Evolutionary conservation across 495 filamentous ascomycete species (phyloP).

Genomic region (Penicillium cataractarum): DNA sequence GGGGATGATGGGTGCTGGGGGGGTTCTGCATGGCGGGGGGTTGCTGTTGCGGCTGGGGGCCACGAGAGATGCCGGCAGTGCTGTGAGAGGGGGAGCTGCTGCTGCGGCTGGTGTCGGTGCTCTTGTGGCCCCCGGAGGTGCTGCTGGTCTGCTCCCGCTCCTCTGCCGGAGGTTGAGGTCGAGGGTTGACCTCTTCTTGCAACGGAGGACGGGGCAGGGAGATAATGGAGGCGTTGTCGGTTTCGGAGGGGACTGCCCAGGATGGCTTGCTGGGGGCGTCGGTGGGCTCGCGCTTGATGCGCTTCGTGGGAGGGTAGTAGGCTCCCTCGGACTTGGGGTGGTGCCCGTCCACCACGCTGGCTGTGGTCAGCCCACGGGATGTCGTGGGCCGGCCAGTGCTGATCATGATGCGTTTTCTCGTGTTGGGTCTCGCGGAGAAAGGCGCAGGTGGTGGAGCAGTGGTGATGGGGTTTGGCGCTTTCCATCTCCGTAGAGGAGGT

Average conservation of each 20-base stretch:
- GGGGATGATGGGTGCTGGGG: neutral
- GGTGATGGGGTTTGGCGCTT: neutral
- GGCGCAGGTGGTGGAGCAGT: neutral
- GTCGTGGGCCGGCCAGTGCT: neutral
- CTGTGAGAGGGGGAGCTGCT: neutral
- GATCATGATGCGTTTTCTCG: neutral
- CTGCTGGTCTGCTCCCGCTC: neutral
- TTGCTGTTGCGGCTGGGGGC: neutral
- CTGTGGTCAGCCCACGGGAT: neutral
- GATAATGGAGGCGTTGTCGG: neutral
- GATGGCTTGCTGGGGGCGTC: neutral
- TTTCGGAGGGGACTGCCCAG: neutral
- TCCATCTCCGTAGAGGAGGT: neutral
- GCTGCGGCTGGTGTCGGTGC: neutral
- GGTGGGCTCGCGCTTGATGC: neutral
- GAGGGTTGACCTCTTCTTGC: neutral
- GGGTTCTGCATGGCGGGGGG: neutral
- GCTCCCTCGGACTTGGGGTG: constrained; percentile 1
- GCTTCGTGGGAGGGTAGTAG: constrained; percentile 7
- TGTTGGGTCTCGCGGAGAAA: neutral
- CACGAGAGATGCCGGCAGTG: neutral
- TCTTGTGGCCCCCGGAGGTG: neutral
- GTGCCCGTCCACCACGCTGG: neutral
- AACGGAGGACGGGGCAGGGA: neutral
- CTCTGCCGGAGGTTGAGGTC: neutral